These are phyloP conservation scores for Endothia cerciana DNA, from an alignment of 2,329 filamentous ascomycete genomes.

Conservation along the genomic window DNA sequence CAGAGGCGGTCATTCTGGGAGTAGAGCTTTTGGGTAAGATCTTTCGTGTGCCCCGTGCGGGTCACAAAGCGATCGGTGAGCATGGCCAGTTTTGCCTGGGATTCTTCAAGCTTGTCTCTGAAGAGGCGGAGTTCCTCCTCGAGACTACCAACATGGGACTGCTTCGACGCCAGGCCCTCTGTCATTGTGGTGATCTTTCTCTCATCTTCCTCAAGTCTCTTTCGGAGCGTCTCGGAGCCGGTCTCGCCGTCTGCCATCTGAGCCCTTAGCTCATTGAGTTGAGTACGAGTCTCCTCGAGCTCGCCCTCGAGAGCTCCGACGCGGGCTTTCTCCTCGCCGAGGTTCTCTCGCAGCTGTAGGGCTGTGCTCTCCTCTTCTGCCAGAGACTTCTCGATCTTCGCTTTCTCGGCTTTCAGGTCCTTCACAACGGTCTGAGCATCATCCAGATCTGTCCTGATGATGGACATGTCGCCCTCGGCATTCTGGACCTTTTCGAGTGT, in stretches of 20 bases:
- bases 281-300: slow-evolving; percentile 66
- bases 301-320: slow-evolving; percentile 59
- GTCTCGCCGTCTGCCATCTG: slow-evolving; percentile 83
- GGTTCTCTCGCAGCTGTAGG: slow-evolving; percentile 56
- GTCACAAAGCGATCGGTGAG: slow-evolving; percentile 65
- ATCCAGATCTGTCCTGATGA: slow-evolving; percentile 67
- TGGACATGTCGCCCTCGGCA: slow-evolving; percentile 61
- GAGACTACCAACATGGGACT: slow-evolving; percentile 74
- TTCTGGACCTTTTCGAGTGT: slow-evolving; percentile 63
- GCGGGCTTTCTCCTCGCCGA: slow-evolving; percentile 59
- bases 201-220: slow-evolving; percentile 77
- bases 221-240: slow-evolving; percentile 77
- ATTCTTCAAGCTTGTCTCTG: slow-evolving; percentile 64
- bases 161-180: slow-evolving; percentile 73
- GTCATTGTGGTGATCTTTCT: slow-evolving; percentile 67
- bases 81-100: slow-evolving; percentile 55
- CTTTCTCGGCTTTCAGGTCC: slow-evolving; percentile 62
- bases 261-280: slow-evolving; percentile 68
- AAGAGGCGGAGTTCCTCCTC: slow-evolving; percentile 75
- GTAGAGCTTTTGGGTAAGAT: slow-evolving; percentile 82
- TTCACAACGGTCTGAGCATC: slow-evolving; percentile 57
- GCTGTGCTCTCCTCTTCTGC: slow-evolving; percentile 55
- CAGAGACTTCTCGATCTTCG: slow-evolving; percentile 56
- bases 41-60: slow-evolving; percentile 74
- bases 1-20: slow-evolving; percentile 83